Percentiles rank a stretch among this genome's conserved stretches.
phyloP scores from a whole-genome alignment of 768 basidiomycete genomes.

The Suillus weaverae region DNA sequence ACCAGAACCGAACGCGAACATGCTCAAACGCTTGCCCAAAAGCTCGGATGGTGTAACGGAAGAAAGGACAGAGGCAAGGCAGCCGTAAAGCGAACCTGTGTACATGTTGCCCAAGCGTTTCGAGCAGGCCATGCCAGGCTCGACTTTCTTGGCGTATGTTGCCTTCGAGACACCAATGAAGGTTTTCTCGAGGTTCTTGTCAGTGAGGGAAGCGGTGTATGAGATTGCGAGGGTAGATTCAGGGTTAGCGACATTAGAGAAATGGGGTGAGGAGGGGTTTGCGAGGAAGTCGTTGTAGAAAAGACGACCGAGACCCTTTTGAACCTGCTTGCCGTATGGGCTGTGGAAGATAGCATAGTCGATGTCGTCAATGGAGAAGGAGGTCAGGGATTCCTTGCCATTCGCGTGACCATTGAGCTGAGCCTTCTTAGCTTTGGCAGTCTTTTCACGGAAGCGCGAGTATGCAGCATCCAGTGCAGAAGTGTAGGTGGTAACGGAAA shows the following conservation, averaged over 20 bases:
- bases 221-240: slow-evolving; percentile 67
- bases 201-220: slow-evolving; percentile 76
- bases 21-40: slow-evolving; percentile 79
- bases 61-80: slow-evolving; percentile 84
- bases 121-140: slow-evolving; percentile 83
- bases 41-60: slow-evolving; percentile 69
- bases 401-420: slow-evolving; percentile 36
- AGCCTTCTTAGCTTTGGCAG: slow-evolving; percentile 61
- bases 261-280: slow-evolving; percentile 66
- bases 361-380: slow-evolving; percentile 78
- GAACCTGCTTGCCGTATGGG: slow-evolving; percentile 98
- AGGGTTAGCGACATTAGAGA: slow-evolving; percentile 68
- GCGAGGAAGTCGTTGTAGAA: slow-evolving; percentile 90
- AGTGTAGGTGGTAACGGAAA: slow-evolving; percentile 93
- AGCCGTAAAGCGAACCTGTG: slow-evolving; percentile 94
- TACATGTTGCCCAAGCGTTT: slow-evolving; percentile 97
- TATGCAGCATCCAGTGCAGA: slow-evolving; percentile 92
- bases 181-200: slow-evolving; percentile 94
- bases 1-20: slow-evolving; percentile 97
- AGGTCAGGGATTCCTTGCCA: slow-evolving; percentile 41
- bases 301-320: slow-evolving; percentile 94
- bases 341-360: slow-evolving; percentile 97
- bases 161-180: slow-evolving; percentile 81
- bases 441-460: slow-evolving; percentile 79
- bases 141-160: slow-evolving; percentile 72